These are phyloP conservation scores for Monosporozyma solicola DNA, from an alignment of 805 yeast species.

Conservation along the genomic window DNA sequence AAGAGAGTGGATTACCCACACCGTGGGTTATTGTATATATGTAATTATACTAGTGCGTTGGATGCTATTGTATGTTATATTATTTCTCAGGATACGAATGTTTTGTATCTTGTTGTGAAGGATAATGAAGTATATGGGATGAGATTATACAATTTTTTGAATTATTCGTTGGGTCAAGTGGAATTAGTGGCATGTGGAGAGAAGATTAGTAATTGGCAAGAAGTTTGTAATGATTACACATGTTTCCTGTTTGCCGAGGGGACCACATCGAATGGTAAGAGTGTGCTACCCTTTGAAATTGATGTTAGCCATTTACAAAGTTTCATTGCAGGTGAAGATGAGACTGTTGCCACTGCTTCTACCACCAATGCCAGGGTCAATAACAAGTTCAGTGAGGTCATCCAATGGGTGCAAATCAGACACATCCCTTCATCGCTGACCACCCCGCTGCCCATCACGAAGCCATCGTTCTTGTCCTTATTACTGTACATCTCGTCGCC, in stretches of 20 bases:
- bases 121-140: slow-evolving; percentile 12
- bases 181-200: slow-evolving; percentile 9
- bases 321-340: neutral
- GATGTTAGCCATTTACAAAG: slow-evolving; percentile 13
- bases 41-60: slow-evolving; percentile 40
- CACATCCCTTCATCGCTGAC: neutral
- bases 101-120: slow-evolving; percentile 16
- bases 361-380: neutral
- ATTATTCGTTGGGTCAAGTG: slow-evolving; percentile 20
- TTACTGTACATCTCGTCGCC: neutral
- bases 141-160: slow-evolving; percentile 10
- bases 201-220: slow-evolving; percentile 4
- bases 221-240: slow-evolving; percentile 29
- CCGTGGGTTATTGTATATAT: slow-evolving; percentile 30
- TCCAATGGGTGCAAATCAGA: neutral
- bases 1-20: neutral
- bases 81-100: slow-evolving; percentile 16
- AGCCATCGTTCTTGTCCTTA: neutral
- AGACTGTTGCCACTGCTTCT: neutral
- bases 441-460: neutral
- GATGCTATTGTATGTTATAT: slow-evolving; percentile 35
- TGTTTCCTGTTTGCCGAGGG: slow-evolving; percentile 68
- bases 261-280: slow-evolving; percentile 75
- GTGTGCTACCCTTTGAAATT: slow-evolving; percentile 50
- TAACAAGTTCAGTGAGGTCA: neutral